A percentile compares a stretch with the other conserved stretches of the same genome.
Conservation (phyloP, 352 stramenopile species). For the Globisporangium alternatum region DNA sequence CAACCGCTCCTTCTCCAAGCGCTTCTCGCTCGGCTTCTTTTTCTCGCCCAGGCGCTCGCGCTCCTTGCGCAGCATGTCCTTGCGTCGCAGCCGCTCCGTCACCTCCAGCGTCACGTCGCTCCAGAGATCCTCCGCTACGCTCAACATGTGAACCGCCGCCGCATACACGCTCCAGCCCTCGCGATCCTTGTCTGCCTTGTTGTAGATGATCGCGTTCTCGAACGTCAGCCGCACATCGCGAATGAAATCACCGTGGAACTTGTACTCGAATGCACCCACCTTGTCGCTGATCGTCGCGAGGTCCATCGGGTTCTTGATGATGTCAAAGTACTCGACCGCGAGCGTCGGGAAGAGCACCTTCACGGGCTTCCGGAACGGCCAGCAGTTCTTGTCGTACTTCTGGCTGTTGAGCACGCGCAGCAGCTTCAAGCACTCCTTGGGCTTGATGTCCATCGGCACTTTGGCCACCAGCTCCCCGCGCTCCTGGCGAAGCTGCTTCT, state of each 20-base stretch:
- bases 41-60: conserved; percentile 57
- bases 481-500: conserved; percentile 47
- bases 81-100: conserved; percentile 62
- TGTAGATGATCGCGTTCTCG: conserved; percentile 83
- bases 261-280: conserved; percentile 67
- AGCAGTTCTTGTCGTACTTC: conserved; percentile 86
- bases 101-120: conserved; percentile 80
- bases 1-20: conserved; percentile 22
- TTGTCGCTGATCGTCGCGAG: conserved; percentile 72
- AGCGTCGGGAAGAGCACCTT: conserved; percentile 69
- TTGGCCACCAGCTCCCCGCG: conserved; percentile 46
- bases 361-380: conserved; percentile 82
- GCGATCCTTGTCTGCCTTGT: conserved; percentile 74
- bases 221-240: conserved; percentile 77
- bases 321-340: conserved; percentile 73
- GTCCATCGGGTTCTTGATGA: conserved; percentile 84
- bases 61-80: conserved; percentile 72
- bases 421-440: conserved; percentile 78
- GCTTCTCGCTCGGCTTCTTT: conserved; percentile 39
- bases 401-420: conserved; percentile 80
- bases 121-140: conserved; percentile 73
- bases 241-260: conserved; percentile 80
- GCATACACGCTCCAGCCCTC: conserved; percentile 82
- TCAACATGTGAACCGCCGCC: conserved; percentile 68
- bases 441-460: conserved; percentile 71